These are phyloP conservation scores for Elsinoe perseae DNA, from an alignment of 2,329 filamentous ascomycete genomes.

Conservation along the genomic window DNA sequence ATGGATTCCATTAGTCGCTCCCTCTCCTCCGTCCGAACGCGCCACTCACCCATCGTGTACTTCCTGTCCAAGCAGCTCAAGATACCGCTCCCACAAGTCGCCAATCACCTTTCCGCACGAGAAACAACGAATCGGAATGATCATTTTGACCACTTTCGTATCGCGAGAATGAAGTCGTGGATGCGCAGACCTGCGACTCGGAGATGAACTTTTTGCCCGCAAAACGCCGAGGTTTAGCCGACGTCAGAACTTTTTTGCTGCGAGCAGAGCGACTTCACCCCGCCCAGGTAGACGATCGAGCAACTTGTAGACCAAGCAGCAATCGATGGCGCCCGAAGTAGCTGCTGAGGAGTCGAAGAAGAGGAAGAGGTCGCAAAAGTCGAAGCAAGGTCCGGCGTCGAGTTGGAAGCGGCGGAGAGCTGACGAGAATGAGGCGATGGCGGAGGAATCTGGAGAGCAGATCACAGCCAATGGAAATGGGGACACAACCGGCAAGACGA, in stretches of 20 bases:
- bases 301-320: background rate
- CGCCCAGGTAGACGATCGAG: background rate
- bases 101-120: conserved; percentile 98
- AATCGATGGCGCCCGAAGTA: background rate
- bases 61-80: conserved; percentile 74
- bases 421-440: conserved; percentile 1
- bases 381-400: conserved; percentile 10
- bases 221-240: conserved; percentile 2
- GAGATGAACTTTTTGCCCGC: conserved; percentile 16
- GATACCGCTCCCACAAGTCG: conserved; percentile 94
- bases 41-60: conserved; percentile 28
- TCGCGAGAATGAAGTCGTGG: background rate
- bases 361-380: conserved; percentile 13
- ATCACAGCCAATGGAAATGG: background rate
- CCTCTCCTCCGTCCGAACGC: background rate
- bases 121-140: conserved; percentile 97
- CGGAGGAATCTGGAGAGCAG: background rate
- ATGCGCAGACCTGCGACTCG: background rate
- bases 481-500: background rate
- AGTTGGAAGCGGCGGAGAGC: conserved; percentile 13
- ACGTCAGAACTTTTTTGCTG: conserved; percentile 11
- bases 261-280: background rate
- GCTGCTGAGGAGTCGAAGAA: conserved; percentile 7
- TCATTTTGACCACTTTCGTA: conserved; percentile 63
- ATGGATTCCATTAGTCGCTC: conserved; percentile 20